Evolutionary conservation across 345 rosid species (phyloP).

Genomic region (Populus simonii): DNA sequence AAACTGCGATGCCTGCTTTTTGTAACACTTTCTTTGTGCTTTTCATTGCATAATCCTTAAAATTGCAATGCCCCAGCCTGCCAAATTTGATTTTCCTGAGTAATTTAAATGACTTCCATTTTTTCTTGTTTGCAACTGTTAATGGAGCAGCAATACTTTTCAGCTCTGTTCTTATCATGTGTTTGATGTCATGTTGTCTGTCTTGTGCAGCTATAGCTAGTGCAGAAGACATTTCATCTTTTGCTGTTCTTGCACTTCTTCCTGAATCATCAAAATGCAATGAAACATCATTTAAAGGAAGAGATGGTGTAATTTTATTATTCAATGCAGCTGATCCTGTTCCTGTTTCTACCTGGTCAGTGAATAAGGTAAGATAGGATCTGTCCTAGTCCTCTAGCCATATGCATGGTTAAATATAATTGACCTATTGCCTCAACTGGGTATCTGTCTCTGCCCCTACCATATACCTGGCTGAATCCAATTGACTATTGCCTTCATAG

Average conservation of each 20-base stretch:
- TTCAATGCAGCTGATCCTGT: slow-evolving; percentile 61
- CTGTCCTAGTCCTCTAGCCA: neutral
- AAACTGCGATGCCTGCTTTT: neutral
- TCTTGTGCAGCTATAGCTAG: slow-evolving; percentile 64
- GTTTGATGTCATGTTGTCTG: neutral
- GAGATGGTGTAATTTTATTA: slow-evolving; percentile 72
- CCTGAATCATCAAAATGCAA: slow-evolving; percentile 37
- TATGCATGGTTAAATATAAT: neutral
- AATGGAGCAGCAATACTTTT: neutral
- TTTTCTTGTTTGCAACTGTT: neutral
- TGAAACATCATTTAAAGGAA: slow-evolving; percentile 40
- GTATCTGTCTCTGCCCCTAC: neutral
- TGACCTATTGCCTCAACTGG: neutral
- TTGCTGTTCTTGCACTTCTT: slow-evolving; percentile 71
- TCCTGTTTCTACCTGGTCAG: slow-evolving; percentile 78
- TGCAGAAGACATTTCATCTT: slow-evolving; percentile 42
- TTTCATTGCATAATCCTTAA: neutral
- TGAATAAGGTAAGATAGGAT: slow-evolving; percentile 56
- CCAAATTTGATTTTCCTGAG: neutral
- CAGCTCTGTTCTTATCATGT: neutral
- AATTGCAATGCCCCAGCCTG: neutral
- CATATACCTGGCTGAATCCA: neutral
- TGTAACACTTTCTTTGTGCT: neutral
- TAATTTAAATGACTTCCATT: neutral
- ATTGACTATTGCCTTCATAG: neutral